Conservation (phyloP, 768 basidiomycete genomes). For the Mycena chlorophos region DNA sequence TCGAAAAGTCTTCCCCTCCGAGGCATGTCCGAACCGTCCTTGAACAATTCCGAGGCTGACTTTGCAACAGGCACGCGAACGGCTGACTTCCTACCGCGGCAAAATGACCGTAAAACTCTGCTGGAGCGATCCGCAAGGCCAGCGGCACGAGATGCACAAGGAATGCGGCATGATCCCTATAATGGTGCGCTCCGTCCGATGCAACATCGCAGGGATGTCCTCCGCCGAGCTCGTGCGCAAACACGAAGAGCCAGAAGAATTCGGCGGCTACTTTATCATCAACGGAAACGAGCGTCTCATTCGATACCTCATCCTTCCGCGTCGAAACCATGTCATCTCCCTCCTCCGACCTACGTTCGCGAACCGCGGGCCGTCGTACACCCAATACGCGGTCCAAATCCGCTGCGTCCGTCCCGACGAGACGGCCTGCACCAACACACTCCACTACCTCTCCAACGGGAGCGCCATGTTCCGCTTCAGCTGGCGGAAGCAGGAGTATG, state of each 20-base stretch:
- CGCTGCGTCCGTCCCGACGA: constrained; percentile 94
- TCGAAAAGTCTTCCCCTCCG: constrained; percentile 81
- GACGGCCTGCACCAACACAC: constrained; percentile 88
- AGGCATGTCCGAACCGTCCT: constrained; percentile 49
- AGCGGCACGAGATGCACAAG: constrained; percentile 66
- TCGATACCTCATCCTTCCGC: constrained; percentile 93
- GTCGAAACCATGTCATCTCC: constrained; percentile 93
- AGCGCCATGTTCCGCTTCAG: constrained; percentile 96
- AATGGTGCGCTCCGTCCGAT: constrained; percentile 95
- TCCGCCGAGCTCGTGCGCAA: constrained; percentile 84
- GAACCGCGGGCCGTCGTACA: constrained; percentile 94
- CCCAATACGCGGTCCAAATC: constrained; percentile 91
- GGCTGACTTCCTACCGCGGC: constrained; percentile 88
- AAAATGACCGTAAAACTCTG: constrained; percentile 84
- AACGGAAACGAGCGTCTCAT: constrained; percentile 99
- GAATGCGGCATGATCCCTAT: constrained; percentile 94
- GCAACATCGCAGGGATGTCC: constrained; percentile 84
- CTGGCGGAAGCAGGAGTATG: constrained; percentile 98
- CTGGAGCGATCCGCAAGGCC: constrained; percentile 77
- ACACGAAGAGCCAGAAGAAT: constrained; percentile 97
- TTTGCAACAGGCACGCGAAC: constrained; percentile 76
- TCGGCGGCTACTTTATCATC: constrained; percentile 97
- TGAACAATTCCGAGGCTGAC: neutral
- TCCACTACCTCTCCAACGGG: constrained; percentile 97
- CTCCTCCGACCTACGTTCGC: constrained; percentile 88